These are phyloP conservation scores for Areca catechu DNA, from an alignment of 176 grass and related monocot species.

Conservation along the genomic window DNA sequence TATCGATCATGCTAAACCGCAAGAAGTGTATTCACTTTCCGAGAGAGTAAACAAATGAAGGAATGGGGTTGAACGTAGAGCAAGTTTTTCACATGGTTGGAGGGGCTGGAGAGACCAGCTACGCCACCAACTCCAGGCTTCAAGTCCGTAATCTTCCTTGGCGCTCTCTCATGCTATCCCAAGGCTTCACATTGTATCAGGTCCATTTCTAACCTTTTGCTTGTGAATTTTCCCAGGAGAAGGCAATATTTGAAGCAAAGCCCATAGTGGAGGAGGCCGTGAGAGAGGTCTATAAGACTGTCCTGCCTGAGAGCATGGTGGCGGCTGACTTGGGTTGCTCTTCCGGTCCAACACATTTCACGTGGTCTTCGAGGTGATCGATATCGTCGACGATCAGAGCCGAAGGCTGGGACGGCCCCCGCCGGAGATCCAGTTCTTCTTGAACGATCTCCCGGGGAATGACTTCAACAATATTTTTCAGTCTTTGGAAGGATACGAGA, in stretches of 20 bases:
- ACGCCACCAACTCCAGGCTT: constrained; percentile 40
- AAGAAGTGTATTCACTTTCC: no score
- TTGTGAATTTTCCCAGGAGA: constrained; percentile 17
- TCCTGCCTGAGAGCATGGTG: constrained; percentile 20
- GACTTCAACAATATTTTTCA: constrained; percentile 59
- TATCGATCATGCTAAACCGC: no score
- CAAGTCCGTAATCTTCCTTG: constrained; percentile 10
- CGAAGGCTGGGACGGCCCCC: neutral
- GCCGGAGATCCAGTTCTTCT: constrained; percentile 49
- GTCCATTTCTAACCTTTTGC: no score
- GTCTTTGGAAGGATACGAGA: constrained; percentile 3
- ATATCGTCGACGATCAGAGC: neutral
- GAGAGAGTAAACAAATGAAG: no score
- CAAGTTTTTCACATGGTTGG: constrained; percentile 28
- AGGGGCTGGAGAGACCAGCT: constrained; percentile 34
- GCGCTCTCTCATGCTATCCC: neutral
- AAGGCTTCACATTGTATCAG: no score
- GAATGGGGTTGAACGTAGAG: constrained; percentile 19
- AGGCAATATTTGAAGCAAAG: constrained; percentile 20
- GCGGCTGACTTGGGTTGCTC: constrained; percentile 42
- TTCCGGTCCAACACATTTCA: constrained; percentile 28
- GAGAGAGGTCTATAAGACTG: neutral
- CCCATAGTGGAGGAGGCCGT: constrained; percentile 13
- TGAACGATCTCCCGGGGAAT: constrained; percentile 44
- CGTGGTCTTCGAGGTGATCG: constrained; percentile 21